Evolutionary conservation across 192 early-diverging fungal species (phyloP), one percentile per base, ranked within the genome.

Genomic region (Geranomyces variabilis): DNA sequence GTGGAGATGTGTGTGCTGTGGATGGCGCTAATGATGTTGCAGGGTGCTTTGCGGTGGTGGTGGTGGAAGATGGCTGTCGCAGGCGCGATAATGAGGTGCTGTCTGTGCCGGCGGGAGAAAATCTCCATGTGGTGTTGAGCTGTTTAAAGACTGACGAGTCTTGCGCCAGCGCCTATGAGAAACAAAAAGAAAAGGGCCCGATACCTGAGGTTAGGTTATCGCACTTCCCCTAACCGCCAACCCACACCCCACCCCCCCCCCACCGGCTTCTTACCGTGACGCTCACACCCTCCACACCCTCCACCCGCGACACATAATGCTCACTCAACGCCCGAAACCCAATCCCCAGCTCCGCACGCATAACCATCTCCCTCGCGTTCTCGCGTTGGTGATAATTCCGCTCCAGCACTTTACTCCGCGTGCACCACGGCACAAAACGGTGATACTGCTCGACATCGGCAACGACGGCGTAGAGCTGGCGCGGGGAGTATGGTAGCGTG

Each of bases 381-480:
- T 6, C 19, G 12, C 19, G 22, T 63, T n/a, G n/a, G 61, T 21
- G 29, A 7, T 44, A 4, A 3, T 41, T 41, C 19, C 22, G 0
- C 41, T 31, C 26, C 60, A 91, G 71, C 51, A 93, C 84, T 67
- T 73, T 63, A 3, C 92, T 93, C 59, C 74, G 71, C 7, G 85
- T 86, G 76, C 93, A 93, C 86, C 89, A 91, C 5, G 93, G 95
- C 60, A 97, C 82, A 81, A 94, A 97, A 41, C 81, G 76, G 41
- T 86, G 68, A 78, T 97, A 97, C 26, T 89, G 80, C 60, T 90
- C 84, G 6, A 95, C 88, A 79, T 95, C 92, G 14, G 93, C 77
- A 10, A 94, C 92, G 9, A 97, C 77, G 41, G 85, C 83, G 74
- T 89, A 97, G 45, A 97, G 81, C 77, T 97, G 90, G 48, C 83